Evolutionary conservation across 805 yeast species (phyloP), one percentile per base, ranked within the genome.

Genomic region (Wickerhamomyces xylosicus): DNA sequence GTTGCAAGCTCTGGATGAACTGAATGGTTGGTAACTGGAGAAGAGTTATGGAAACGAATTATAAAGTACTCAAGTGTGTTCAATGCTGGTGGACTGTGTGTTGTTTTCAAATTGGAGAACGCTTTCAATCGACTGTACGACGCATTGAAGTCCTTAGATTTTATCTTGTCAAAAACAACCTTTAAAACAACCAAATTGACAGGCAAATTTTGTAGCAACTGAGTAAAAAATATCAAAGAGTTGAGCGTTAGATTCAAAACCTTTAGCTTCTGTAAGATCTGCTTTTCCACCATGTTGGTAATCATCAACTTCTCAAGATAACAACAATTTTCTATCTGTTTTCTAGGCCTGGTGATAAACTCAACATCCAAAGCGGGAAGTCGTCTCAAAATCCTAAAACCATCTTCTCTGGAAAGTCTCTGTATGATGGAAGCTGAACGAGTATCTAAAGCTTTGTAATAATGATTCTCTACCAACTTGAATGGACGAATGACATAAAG

Each of bases 231-330:
- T 2, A 25, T 20, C 3, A 39, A 28, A 2, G 46, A 42, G 36
- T 48, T 41, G 10, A 38, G 19, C 2, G 27, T 35, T 16, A 43
- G 17, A 18, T 22, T 21, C 22, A 37, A 17, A 10, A 15, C 15
- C 11, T 21, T 17, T 15, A 37, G 25, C n/a, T 25, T 32, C 44
- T 41, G 36, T 61, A 41, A 19, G 61, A 45, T 15, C 5, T 15
- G 6, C 5, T 15, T 31, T 7, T 16, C 9, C 6, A 31, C 8
- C 19, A 31, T 5, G 15, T 31, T 31, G 5, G 9, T 31, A 11
- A 31, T 19, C 33, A 31, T 10, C 15, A 31, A 31, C 5, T 15
- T 5, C 9, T 31, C 33, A 31, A 31, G 17, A 15, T 8, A 5
- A 31, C 7, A 14, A 19, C 19, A n/a, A 29, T 11, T 21, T 29